Conservation (phyloP, 768 basidiomycete species). For the Agrocybe chaxingu region DNA sequence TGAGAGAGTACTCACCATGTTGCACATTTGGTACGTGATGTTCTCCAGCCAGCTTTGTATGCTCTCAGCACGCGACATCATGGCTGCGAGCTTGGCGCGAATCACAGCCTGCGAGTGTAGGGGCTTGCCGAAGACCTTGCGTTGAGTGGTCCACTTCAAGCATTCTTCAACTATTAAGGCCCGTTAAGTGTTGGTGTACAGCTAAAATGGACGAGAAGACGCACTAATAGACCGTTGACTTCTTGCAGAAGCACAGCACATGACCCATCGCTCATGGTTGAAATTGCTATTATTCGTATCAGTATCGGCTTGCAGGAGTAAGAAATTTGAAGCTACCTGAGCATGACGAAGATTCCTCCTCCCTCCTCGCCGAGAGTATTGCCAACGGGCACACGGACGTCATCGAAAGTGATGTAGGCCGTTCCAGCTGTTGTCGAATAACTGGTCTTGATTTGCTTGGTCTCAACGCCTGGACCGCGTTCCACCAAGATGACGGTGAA, state of each 20-base stretch:
- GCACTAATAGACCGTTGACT: slow-evolving; percentile 32
- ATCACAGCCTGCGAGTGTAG: slow-evolving; percentile 83
- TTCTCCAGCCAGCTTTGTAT: slow-evolving; percentile 82
- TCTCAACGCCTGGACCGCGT: slow-evolving; percentile 59
- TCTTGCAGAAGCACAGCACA: slow-evolving; percentile 73
- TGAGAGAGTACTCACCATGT: slow-evolving; percentile 49
- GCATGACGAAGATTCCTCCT: slow-evolving; percentile 35
- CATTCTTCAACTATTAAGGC: slow-evolving; percentile 69
- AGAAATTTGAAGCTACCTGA: slow-evolving; percentile 19
- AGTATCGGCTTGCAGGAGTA: neutral
- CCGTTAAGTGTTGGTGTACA: neutral
- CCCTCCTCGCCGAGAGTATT: slow-evolving; percentile 72
- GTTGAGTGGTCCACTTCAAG: slow-evolving; percentile 86
- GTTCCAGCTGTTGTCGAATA: slow-evolving; percentile 85
- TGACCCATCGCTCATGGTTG: slow-evolving; percentile 94
- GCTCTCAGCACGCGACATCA: slow-evolving; percentile 75
- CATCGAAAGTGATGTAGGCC: slow-evolving; percentile 76
- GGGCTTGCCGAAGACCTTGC: slow-evolving; percentile 90
- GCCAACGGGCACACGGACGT: slow-evolving; percentile 82
- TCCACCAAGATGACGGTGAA: slow-evolving; percentile 80
- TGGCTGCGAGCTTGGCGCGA: slow-evolving; percentile 79
- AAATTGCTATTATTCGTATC: slow-evolving; percentile 59
- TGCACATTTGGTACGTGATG: slow-evolving; percentile 84
- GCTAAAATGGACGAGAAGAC: slow-evolving; percentile 3
- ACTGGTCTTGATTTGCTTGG: slow-evolving; percentile 71